phyloP scores from a whole-genome alignment of 176 grass and related monocot genomes.

The Dactylis glomerata region DNA sequence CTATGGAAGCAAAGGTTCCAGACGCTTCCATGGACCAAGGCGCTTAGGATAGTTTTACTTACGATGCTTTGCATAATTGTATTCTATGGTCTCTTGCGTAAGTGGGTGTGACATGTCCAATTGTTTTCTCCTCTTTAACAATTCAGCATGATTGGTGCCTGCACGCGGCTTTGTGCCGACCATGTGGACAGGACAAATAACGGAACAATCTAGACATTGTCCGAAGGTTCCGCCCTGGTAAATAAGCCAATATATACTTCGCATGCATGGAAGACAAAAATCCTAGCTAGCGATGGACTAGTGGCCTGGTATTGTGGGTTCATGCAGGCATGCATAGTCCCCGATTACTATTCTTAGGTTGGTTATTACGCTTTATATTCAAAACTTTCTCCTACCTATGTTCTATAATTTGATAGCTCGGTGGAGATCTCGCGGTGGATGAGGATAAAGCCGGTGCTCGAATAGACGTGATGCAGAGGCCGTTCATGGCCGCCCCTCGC shows the following conservation, averaged over 20 bases:
- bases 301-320: neutral
- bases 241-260: neutral
- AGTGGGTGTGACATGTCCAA: neutral
- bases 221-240: neutral
- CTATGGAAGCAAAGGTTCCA: neutral
- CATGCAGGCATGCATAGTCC: neutral
- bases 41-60: neutral
- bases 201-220: neutral
- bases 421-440: too few species aligned
- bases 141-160: neutral
- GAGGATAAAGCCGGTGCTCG: too few species aligned
- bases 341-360: too few species aligned
- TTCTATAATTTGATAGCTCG: too few species aligned
- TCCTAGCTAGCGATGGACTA: neutral
- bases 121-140: neutral
- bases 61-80: neutral
- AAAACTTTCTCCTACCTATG: too few species aligned
- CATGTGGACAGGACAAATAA: neutral
- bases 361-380: too few species aligned
- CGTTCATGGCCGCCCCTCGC: too few species aligned
- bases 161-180: neutral
- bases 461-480: too few species aligned
- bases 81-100: neutral
- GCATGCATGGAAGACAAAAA: neutral
- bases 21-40: conserved; percentile 13